Conservation (phyloP, 208 protist species). For the Crithidia fasciculata region DNA sequence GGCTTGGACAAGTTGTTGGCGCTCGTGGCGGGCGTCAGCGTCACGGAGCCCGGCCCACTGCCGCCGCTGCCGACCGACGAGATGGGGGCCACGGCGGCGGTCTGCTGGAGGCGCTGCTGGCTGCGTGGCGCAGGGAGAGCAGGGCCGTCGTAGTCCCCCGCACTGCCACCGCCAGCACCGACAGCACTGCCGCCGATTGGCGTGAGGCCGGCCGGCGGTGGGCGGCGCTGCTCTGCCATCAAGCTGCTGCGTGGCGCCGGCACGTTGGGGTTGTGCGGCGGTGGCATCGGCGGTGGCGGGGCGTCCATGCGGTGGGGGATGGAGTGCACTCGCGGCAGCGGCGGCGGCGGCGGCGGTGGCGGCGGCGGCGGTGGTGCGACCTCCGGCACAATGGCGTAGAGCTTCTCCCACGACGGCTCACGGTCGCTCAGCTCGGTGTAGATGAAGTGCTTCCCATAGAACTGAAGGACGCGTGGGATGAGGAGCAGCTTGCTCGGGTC, state of each 20-base stretch:
- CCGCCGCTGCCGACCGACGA: neutral
- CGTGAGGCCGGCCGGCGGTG: slow-evolving; percentile 19
- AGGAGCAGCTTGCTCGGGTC: slow-evolving; percentile 54
- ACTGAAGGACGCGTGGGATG: slow-evolving; percentile 68
- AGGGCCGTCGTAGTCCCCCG: slow-evolving; percentile 23
- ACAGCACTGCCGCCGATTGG: slow-evolving; percentile 18
- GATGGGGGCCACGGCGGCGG: neutral
- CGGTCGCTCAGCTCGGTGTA: slow-evolving; percentile 65
- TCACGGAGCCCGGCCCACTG: slow-evolving; percentile 9
- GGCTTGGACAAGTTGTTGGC: slow-evolving; percentile 14
- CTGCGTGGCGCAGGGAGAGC: slow-evolving; percentile 30
- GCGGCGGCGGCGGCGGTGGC: slow-evolving; percentile 27
- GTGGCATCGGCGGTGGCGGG: slow-evolving; percentile 20
- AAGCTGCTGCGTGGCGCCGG: slow-evolving; percentile 34
- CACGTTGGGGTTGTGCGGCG: slow-evolving; percentile 25
- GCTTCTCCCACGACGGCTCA: slow-evolving; percentile 40
- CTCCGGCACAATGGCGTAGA: slow-evolving; percentile 25
- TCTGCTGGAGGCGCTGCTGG: slow-evolving; percentile 24
- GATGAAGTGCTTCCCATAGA: slow-evolving; percentile 70
- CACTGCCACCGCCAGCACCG: neutral
- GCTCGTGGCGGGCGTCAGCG: slow-evolving; percentile 14
- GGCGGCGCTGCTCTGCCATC: slow-evolving; percentile 16
- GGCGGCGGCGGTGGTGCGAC: slow-evolving; percentile 25
- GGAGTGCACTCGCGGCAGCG: slow-evolving; percentile 27
- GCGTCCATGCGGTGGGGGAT: slow-evolving; percentile 27